These are phyloP conservation scores for Prunus fruticosa DNA, from an alignment of 306 rosid genomes.

Conservation along the genomic window DNA sequence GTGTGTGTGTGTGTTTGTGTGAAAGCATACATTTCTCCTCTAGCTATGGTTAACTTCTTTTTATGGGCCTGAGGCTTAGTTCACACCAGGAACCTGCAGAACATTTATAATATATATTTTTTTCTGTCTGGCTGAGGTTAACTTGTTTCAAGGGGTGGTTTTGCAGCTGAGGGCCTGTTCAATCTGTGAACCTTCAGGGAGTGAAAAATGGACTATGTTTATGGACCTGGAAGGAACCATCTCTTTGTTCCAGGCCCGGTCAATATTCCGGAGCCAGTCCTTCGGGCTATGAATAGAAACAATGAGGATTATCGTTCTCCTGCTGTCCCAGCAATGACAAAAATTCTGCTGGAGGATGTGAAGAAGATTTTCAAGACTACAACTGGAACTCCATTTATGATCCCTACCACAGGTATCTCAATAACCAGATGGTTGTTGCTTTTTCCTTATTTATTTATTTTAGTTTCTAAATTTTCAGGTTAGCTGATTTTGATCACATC, in stretches of 20 bases:
- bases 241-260: constrained; percentile 99
- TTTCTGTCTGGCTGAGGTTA: not conserved
- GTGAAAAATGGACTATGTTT: constrained; percentile 67
- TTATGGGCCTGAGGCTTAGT: not conserved
- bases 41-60: not conserved
- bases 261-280: constrained; percentile 86
- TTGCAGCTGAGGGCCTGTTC: constrained; percentile 32
- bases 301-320: constrained; percentile 99
- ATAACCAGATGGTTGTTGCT: not conserved
- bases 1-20: not conserved
- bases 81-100: not conserved
- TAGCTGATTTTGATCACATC: not conserved
- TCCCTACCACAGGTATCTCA: constrained; percentile 90
- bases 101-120: not conserved
- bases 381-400: constrained; percentile 77
- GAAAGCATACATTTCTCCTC: not conserved
- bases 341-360: constrained; percentile 78
- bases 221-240: constrained; percentile 95
- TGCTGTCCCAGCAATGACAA: constrained; percentile 89
- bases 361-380: constrained; percentile 95
- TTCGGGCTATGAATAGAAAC: constrained; percentile 93
- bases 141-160: constrained; percentile 3
- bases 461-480: not conserved
- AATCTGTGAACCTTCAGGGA: constrained; percentile 29
- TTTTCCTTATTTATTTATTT: not conserved